Percentiles rank a stretch among this genome's conserved stretches.
These are phyloP conservation scores for Sugiyamaella marilandica DNA, from an alignment of 805 yeast species.

Conservation along the genomic window DNA sequence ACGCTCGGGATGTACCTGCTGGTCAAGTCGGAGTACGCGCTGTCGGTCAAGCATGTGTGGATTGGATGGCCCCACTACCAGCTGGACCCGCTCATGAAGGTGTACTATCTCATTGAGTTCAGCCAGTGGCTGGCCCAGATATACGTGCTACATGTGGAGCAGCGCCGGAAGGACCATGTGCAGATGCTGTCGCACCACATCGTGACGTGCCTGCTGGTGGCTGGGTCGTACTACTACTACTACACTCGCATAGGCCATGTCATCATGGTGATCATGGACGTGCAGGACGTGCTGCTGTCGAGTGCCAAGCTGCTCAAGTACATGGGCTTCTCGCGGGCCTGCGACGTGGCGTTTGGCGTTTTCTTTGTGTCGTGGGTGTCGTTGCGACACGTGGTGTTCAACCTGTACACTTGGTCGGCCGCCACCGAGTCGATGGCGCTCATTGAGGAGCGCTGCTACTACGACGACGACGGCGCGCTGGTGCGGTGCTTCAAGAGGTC, in stretches of 20 bases:
- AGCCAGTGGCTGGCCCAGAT: conserved; percentile 80
- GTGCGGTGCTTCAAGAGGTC: conserved; percentile 32
- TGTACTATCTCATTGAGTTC: conserved; percentile 67
- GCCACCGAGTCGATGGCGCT: conserved; percentile 42
- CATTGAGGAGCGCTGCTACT: conserved; percentile 33
- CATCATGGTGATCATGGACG: conserved; percentile 75
- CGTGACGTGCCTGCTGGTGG: conserved; percentile 61
- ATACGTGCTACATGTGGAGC: conserved; percentile 71
- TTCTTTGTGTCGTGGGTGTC: conserved; percentile 68
- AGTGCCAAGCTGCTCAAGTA: conserved; percentile 75
- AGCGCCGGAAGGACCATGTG: conserved; percentile 69
- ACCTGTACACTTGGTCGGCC: conserved; percentile 59
- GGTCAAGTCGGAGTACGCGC: conserved; percentile 52
- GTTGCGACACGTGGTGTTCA: conserved; percentile 69
- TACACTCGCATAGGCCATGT: conserved; percentile 75
- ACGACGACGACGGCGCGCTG: conserved; percentile 24
- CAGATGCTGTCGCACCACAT: conserved; percentile 91
- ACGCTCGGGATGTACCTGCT: conserved; percentile 55
- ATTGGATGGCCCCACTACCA: conserved; percentile 69
- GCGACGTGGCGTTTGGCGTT: conserved; percentile 65
- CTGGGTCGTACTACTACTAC: conserved; percentile 69
- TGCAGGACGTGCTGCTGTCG: conserved; percentile 68
- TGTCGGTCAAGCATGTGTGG: conserved; percentile 55
- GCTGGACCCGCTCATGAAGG: conserved; percentile 50
- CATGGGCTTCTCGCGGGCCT: conserved; percentile 51